Evolutionary conservation across 2,329 filamentous ascomycete genomes (phyloP).

Genomic region (Drechslera avenae): DNA sequence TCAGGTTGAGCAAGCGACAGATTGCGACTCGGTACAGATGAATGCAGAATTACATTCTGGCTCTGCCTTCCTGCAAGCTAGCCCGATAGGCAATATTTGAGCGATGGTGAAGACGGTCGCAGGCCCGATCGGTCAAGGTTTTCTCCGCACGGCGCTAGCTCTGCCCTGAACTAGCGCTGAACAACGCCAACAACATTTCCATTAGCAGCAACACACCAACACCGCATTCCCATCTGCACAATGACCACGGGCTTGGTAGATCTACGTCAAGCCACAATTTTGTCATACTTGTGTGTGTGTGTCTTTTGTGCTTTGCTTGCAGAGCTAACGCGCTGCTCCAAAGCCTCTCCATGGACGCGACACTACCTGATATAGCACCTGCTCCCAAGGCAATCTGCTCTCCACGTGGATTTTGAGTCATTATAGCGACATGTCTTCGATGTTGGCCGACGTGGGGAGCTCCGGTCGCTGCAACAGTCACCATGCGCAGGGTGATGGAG

Average conservation of each 20-base stretch:
- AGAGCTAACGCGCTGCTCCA: neutral
- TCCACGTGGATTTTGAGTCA: too few species aligned
- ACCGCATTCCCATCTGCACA: neutral
- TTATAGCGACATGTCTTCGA: too few species aligned
- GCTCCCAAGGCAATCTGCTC: too few species aligned
- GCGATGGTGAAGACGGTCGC: too few species aligned
- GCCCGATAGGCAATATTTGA: too few species aligned
- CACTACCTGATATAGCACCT: too few species aligned
- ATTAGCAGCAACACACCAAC: neutral
- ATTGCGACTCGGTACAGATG: too few species aligned
- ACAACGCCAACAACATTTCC: neutral
- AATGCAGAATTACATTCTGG: too few species aligned
- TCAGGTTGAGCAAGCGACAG: too few species aligned
- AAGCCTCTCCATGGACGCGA: too few species aligned
- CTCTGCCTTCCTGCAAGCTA: too few species aligned
- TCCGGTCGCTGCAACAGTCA: neutral
- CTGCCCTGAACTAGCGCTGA: slow-evolving; percentile 1
- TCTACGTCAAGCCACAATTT: neutral
- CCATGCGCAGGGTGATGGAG: neutral
- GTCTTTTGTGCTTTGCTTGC: neutral
- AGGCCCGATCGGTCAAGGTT: neutral
- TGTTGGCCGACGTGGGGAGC: neutral
- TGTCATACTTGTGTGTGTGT: neutral
- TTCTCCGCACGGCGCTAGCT: neutral
- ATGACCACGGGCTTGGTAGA: neutral